These are phyloP conservation scores for Phytophthora kernoviae DNA, from an alignment of 352 stramenopile species.

Conservation along the genomic window DNA sequence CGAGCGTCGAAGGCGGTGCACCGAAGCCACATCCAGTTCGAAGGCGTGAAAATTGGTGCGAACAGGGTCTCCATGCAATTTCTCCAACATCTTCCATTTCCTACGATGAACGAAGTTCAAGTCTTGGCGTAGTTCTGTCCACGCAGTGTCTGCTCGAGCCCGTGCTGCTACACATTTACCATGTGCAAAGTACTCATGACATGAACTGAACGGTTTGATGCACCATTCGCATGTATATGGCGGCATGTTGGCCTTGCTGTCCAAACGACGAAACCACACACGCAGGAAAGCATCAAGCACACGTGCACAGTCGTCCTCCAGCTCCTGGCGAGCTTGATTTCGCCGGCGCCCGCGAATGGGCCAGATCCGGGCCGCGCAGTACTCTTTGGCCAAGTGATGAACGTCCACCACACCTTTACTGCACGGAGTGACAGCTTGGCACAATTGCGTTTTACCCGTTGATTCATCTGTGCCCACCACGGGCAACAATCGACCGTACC, in stretches of 20 bases:
- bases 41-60: slow-evolving; percentile 8
- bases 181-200: slow-evolving; percentile 32
- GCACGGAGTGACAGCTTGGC: slow-evolving; percentile 11
- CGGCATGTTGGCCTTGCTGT: slow-evolving; percentile 21
- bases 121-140: slow-evolving; percentile 17
- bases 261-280: slow-evolving; percentile 28
- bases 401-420: slow-evolving; percentile 18
- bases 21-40: slow-evolving; percentile 18
- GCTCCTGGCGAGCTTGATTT: slow-evolving; percentile 10
- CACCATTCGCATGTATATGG: slow-evolving; percentile 39
- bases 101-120: slow-evolving; percentile 16
- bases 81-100: slow-evolving; percentile 7
- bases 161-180: slow-evolving; percentile 17
- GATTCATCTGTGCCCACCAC: slow-evolving; percentile 11
- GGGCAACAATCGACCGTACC: slow-evolving; percentile 7
- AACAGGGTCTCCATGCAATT: slow-evolving; percentile 1
- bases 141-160: slow-evolving; percentile 19
- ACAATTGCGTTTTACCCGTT: not conserved
- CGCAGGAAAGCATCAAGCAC: slow-evolving; percentile 23
- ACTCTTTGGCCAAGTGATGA: slow-evolving; percentile 21
- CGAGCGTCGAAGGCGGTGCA: slow-evolving; percentile 17
- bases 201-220: slow-evolving; percentile 22
- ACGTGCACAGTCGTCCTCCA: slow-evolving; percentile 26
- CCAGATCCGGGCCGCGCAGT: slow-evolving; percentile 15
- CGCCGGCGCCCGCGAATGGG: slow-evolving; percentile 8